Evolutionary conservation across 331 rosid species (phyloP), one percentile per base, ranked within the genome.

Genomic region (Rosa hybrid): DNA sequence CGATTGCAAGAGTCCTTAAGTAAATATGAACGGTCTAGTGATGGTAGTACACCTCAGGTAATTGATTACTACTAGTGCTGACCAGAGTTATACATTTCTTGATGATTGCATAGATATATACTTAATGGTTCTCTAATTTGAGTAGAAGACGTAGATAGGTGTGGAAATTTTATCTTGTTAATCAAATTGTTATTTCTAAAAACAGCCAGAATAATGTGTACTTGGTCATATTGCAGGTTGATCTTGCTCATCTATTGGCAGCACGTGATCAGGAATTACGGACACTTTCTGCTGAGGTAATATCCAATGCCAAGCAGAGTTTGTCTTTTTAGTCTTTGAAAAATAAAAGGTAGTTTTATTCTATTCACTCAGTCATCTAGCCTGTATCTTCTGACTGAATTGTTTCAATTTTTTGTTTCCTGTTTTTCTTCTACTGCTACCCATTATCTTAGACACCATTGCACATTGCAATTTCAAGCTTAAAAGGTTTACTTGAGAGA

Each of bases 21-120:
- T 83, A 90, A 96, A 86, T 96, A 96, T 59, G 99, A 96, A 77
- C 63, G 97, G 79, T 80, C 97, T 63, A 91, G 86, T 80, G 99
- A 90, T 85, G 94, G 97, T 65, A 93, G 89, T 89, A 90, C 98
- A n/a, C 94, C 99, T 79, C 99, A 93, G 98, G 99, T 96, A 84
- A 82, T 74, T 50, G n/a, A 49, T 76, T 63, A 10, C 80, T 25
- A 16, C 49, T 45, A 63, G 25, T 69, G 54, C 13, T 69, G 74
- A 69, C 74, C 74, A 9, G 34, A 1, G n/a, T 74, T 21, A 54
- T 13, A 39, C 44, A 38, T 74, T 21, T 74, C 39, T 53, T 74
- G 12, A 12, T 42, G 38, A 68, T 60, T 12, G 7, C 54, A 12
- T 45, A 12, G 27, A 68, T 41, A 38, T 65, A 30, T 67, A 17